A percentile compares a stretch with the other conserved stretches of the same genome.
phyloP scores from a whole-genome alignment of 306 rosid genomes.

The Betula pendula region DNA sequence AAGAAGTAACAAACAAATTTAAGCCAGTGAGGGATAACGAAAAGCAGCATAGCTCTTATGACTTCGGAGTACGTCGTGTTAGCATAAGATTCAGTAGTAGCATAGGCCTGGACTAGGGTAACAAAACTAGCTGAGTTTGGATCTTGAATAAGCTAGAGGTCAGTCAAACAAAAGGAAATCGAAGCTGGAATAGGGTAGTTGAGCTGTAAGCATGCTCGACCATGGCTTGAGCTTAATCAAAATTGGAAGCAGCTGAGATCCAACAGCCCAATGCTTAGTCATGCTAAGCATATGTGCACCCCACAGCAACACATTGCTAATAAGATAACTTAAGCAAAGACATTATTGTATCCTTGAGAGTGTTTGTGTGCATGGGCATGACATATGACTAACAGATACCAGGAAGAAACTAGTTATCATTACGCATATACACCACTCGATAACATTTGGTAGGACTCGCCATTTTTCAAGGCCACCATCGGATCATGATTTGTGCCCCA shows the following conservation, averaged over 20 bases:
- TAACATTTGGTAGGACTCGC: neutral
- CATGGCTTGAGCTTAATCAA: neutral
- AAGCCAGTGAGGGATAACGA: neutral
- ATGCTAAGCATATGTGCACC: neutral
- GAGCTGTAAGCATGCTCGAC: neutral
- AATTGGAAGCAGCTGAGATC: neutral
- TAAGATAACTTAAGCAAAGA: neutral
- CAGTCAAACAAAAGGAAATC: no score
- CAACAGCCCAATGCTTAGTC: neutral
- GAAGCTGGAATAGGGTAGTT: no score
- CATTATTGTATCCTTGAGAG: no score
- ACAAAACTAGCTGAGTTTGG: no score
- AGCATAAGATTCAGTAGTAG: neutral
- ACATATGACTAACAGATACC: neutral
- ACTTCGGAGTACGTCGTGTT: neutral
- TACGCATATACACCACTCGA: neutral
- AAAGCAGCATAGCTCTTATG: neutral
- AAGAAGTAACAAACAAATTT: neutral
- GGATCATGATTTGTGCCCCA: neutral
- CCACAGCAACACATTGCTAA: neutral
- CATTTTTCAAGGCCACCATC: neutral
- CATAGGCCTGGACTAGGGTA: neutral
- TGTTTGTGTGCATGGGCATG: no score
- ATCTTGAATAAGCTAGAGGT: no score
- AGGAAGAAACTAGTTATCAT: neutral